Percentiles rank a stretch among this genome's conserved stretches.
Conservation (phyloP, 2,329 filamentous ascomycete species). For the Biscogniauxia marginata region DNA sequence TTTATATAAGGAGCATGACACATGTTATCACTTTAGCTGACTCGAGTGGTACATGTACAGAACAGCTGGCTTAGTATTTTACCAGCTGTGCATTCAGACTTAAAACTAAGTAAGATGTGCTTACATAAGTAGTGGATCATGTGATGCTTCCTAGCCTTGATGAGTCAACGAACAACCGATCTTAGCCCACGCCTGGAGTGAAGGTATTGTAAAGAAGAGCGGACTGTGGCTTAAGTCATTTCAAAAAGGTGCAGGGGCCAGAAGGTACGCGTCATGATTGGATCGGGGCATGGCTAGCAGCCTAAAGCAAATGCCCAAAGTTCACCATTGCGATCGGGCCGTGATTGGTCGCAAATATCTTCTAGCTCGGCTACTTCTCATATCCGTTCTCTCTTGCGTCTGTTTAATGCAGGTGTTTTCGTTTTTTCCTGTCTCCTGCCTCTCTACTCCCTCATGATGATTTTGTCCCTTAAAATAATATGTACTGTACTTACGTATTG, state of each 20-base stretch:
- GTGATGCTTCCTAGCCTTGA: conserved; percentile 15
- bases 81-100: not conserved
- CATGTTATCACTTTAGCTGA: not conserved
- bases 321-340: conserved; percentile 29
- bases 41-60: not conserved
- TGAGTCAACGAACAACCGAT: conserved; percentile 22
- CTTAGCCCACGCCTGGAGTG: conserved; percentile 8
- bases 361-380: conserved; percentile 20
- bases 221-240: conserved; percentile 28
- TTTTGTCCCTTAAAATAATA: not conserved
- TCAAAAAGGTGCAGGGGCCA: conserved; percentile 22
- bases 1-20: not conserved
- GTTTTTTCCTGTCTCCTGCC: conserved; percentile 3
- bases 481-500: too few relatives aligned
- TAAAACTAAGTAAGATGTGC: not conserved
- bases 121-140: conserved; percentile 8
- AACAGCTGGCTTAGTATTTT: not conserved
- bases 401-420: conserved; percentile 14
- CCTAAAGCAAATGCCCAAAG: conserved; percentile 17
- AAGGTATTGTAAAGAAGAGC: conserved; percentile 6
- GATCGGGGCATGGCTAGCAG: conserved; percentile 10
- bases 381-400: conserved; percentile 15
- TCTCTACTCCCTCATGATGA: not conserved
- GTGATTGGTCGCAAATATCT: conserved; percentile 27
- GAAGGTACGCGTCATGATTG: conserved; percentile 5